Conservation (phyloP, 2,329 filamentous ascomycete genomes). For the Nakataea oryzae region DNA sequence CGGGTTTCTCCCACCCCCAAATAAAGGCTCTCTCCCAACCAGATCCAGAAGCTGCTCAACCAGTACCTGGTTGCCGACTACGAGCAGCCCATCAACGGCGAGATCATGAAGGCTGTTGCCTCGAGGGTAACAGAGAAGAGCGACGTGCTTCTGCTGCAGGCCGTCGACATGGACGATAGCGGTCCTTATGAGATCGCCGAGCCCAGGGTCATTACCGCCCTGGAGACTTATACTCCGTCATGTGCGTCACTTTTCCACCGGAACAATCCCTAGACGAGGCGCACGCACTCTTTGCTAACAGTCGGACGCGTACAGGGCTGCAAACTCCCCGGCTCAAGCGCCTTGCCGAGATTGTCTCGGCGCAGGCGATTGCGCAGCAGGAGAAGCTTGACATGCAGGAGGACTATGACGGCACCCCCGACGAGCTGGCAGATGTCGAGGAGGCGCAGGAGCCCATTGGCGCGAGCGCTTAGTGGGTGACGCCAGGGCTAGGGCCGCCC, state of each 20-base stretch:
- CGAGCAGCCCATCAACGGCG: constrained; percentile 97
- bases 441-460: constrained; percentile 28
- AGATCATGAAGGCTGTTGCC: constrained; percentile 99
- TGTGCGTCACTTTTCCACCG: constrained; percentile 50
- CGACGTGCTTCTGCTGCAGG: constrained; percentile 83
- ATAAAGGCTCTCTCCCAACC: constrained; percentile 82
- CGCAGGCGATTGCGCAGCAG: constrained; percentile 91
- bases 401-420: constrained; percentile 31
- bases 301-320: constrained; percentile 58
- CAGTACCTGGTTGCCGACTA: constrained; percentile 98
- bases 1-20: neutral
- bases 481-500: constrained; percentile 7
- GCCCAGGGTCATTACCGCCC: constrained; percentile 84
- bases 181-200: constrained; percentile 98
- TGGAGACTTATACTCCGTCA: constrained; percentile 96
- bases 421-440: constrained; percentile 39
- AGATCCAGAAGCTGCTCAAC: constrained; percentile 97
- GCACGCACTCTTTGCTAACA: too few species aligned
- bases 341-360: constrained; percentile 94
- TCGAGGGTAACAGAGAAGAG: constrained; percentile 97
- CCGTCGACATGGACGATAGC: constrained; percentile 98
- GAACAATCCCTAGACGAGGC: neutral
- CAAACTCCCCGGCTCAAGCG: constrained; percentile 94
- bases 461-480: constrained; percentile 23
- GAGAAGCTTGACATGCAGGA: constrained; percentile 60